Conservation (phyloP, 352 stramenopile genomes). For the Nannochloropsis limnetica region DNA sequence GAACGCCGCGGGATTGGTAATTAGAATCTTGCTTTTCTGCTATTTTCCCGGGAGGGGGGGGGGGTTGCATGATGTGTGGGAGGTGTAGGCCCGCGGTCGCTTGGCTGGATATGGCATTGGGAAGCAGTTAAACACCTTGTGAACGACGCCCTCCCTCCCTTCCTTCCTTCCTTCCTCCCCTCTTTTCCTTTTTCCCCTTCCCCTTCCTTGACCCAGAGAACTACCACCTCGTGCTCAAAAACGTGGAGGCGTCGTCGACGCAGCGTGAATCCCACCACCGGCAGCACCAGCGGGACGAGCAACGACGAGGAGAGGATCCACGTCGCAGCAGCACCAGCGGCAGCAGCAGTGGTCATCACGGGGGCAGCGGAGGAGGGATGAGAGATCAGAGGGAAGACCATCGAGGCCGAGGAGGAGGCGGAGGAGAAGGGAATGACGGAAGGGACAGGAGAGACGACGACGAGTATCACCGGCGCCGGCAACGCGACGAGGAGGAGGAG, state of each 20-base stretch:
- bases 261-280: not conserved
- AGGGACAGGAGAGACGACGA: not conserved
- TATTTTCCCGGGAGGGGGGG: not conserved
- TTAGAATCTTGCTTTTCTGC: not conserved
- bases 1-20: slow-evolving; percentile 22
- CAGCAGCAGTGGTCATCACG: not conserved
- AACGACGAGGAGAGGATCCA: not conserved
- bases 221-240: slow-evolving; percentile 32
- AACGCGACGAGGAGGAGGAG: not conserved
- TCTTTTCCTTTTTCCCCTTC: not conserved
- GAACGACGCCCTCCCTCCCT: not conserved
- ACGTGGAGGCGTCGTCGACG: not conserved
- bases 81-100: not conserved
- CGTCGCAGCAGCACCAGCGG: not conserved
- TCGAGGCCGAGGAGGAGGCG: not conserved
- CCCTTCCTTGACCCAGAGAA: slow-evolving; percentile 1
- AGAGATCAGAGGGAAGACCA: not conserved
- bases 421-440: not conserved
- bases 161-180: not conserved
- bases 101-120: not conserved
- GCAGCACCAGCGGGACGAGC: not conserved
- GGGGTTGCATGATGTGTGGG: not conserved
- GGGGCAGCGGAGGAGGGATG: not conserved
- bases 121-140: not conserved
- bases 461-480: not conserved